phyloP scores from a whole-genome alignment of 2,329 filamentous ascomycete genomes.

The Beauveria bassiana region DNA sequence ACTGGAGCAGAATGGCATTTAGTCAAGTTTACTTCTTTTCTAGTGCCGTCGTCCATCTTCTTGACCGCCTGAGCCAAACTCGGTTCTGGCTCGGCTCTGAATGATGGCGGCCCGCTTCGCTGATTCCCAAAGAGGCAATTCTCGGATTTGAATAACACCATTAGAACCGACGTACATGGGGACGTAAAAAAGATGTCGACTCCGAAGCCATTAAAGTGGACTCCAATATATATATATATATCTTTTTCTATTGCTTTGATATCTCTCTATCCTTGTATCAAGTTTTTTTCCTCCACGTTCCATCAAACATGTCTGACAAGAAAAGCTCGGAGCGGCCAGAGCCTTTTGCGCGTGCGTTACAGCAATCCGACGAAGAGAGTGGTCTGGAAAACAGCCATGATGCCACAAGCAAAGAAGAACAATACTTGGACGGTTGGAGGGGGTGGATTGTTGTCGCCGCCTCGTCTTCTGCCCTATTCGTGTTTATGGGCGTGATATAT shows the following conservation, averaged over 20 bases:
- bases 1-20: neutral
- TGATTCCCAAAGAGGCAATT: neutral
- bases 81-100: neutral
- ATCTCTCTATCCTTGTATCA: neutral
- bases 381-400: neutral
- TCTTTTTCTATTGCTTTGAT: neutral
- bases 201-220: neutral
- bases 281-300: neutral
- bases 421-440: conserved; percentile 12
- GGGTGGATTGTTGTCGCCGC: conserved; percentile 22
- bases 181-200: neutral
- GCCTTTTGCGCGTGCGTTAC: neutral
- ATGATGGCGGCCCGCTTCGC: neutral
- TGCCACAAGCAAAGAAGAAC: neutral
- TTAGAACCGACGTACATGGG: conserved; percentile 1
- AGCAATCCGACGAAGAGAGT: conserved; percentile 5
- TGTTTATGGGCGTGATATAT: conserved; percentile 23
- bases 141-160: conserved; percentile 3
- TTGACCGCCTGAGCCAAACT: neutral
- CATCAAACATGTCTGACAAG: neutral
- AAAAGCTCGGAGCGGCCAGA: neutral
- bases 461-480: conserved; percentile 18
- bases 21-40: too few species aligned
- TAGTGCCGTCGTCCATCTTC: neutral
- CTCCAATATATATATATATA: neutral